These are phyloP conservation scores for Samsoniella hepiali DNA, from an alignment of 2,329 filamentous ascomycete species.

Conservation along the genomic window DNA sequence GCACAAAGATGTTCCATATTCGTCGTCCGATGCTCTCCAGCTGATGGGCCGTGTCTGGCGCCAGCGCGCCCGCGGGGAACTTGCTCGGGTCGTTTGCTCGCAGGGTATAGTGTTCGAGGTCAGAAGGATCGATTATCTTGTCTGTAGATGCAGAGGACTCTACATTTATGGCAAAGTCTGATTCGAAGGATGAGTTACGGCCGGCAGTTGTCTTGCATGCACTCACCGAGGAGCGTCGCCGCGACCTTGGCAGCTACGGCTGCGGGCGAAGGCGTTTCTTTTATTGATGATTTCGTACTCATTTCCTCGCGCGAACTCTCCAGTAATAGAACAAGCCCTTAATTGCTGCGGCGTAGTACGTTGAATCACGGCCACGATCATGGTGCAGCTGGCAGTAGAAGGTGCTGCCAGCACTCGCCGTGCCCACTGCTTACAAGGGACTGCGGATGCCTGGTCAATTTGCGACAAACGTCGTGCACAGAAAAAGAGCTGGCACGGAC, in stretches of 20 bases:
- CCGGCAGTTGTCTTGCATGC: neutral
- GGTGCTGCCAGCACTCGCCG: too few relatives aligned
- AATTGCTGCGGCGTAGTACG: too few relatives aligned
- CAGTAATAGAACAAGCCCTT: too few relatives aligned
- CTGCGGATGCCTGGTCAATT: too few relatives aligned
- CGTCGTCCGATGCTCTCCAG: slow-evolving; percentile 6
- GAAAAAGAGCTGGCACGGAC: too few relatives aligned
- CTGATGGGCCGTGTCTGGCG: neutral
- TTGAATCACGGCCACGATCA: too few relatives aligned
- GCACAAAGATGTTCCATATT: slow-evolving; percentile 6
- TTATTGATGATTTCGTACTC: neutral
- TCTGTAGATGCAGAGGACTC: neutral
- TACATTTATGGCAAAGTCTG: slow-evolving; percentile 5
- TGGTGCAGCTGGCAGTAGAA: too few relatives aligned
- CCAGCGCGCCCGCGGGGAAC: neutral
- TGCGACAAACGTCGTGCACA: too few relatives aligned
- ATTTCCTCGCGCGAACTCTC: neutral
- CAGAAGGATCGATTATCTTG: neutral
- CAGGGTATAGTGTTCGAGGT: slow-evolving; percentile 4
- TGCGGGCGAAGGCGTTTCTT: neutral
- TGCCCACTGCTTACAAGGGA: too few relatives aligned
- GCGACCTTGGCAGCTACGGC: neutral
- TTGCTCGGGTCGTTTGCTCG: slow-evolving; percentile 3
- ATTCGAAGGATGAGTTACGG: neutral
- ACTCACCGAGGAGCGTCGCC: slow-evolving; percentile 6